Conservation (phyloP, 2,329 filamentous ascomycete genomes). For the Pezicula carpinea region DNA sequence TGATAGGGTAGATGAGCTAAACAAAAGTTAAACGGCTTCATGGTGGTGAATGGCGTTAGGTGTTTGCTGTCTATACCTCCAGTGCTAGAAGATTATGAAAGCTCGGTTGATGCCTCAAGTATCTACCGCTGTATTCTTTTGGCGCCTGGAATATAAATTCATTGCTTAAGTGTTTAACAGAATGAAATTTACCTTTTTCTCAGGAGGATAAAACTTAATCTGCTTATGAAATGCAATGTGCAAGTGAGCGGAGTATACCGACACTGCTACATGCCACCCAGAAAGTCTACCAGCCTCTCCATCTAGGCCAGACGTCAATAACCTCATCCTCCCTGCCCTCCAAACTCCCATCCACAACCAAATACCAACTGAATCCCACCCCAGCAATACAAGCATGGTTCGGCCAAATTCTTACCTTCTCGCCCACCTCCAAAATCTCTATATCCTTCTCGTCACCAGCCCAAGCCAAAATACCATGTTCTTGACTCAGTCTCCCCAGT, state of each 20-base stretch:
- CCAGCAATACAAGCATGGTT: constrained; percentile 79
- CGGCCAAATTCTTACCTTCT: constrained; percentile 68
- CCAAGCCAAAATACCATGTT: constrained; percentile 71
- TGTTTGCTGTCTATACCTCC: constrained; percentile 16
- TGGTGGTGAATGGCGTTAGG: constrained; percentile 15
- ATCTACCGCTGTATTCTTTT: no score
- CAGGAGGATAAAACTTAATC: background rate
- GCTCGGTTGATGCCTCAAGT: no score
- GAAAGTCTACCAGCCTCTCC: constrained; percentile 60
- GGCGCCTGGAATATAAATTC: background rate
- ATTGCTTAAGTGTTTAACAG: background rate
- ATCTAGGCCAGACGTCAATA: constrained; percentile 72
- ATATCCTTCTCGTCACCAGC: constrained; percentile 37
- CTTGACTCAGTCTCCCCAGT: constrained; percentile 68
- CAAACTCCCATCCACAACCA: constrained; percentile 62
- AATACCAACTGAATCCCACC: constrained; percentile 66
- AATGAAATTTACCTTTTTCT: no score
- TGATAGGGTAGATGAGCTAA: constrained; percentile 34
- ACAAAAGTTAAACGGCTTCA: constrained; percentile 2
- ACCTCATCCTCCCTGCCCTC: constrained; percentile 52
- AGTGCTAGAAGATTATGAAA: background rate
- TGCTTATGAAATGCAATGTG: background rate
- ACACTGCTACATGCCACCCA: background rate
- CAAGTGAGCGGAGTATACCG: background rate
- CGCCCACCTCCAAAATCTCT: constrained; percentile 53